Evolutionary conservation across 306 rosid genomes (phyloP), one percentile per base, ranked within the genome.

Genomic region (Quercus variabilis): DNA sequence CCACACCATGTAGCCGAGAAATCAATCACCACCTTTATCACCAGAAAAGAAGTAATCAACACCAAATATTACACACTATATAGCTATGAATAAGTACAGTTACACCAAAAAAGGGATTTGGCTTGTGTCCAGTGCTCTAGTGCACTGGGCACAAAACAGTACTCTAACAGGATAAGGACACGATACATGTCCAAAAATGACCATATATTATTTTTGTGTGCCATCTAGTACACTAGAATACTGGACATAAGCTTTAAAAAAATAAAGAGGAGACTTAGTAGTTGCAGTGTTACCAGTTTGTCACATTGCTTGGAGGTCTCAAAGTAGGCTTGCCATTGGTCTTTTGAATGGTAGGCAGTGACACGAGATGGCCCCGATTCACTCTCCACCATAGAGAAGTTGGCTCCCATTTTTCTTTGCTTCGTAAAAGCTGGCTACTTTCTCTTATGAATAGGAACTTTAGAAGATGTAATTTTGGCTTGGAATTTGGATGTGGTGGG

Each of bases 1-100:
- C 85, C 87, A 77, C 98, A 94, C 97, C 97, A 94, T 43, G 89
- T 74, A 49, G 98, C 92, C 35, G 90, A 85, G 89, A 94, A 94
- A 85, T 92, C 90, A 41, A 94, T 75, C 85, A 94, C 93, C 89
- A 91, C 43, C 98, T 94, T 59, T 64, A 70, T 69, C 83, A 80
- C 59, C 21, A 21, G 14, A 79, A 60, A 38, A 6, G 8, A 2
- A 20, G n/a, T 8, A 19, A 3, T 14, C 10, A 43, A 60, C 1
- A 46, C 5, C 43, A 2, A 2, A 21, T 43, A 25, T 15, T 14
- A 54, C 15, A 33, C 65, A 62, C 18, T 46, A 52, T 14, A 23
- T 28, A 12, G 54, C 1, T 49, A 49, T 12, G 17, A 4, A 49
- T 49, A 49, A 12, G 17, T 4, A 49, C 0, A 3, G 4, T 49